Conservation (phyloP, 2,329 filamentous ascomycete species). For the Aspergillus sp. region DNA sequence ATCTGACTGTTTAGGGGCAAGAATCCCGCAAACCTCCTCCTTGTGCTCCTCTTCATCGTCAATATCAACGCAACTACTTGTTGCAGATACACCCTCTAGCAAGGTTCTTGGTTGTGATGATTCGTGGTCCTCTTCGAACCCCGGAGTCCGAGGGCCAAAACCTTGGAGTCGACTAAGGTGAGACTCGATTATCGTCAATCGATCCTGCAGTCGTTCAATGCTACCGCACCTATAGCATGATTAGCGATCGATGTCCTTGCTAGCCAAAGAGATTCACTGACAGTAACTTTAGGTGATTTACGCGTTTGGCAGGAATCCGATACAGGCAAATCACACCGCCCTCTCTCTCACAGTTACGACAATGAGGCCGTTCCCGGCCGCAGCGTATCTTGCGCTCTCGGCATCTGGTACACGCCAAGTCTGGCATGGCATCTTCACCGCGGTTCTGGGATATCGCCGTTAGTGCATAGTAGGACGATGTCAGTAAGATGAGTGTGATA, state of each 20-base stretch:
- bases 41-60: not conserved
- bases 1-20: not conserved
- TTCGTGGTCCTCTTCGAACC: not conserved
- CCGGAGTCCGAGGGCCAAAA: not conserved
- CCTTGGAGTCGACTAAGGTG: conserved; percentile 5
- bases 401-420: conserved; percentile 10
- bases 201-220: conserved; percentile 9
- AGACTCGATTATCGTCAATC: conserved; percentile 7
- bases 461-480: not conserved
- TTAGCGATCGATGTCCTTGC: not conserved
- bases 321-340: conserved; percentile 3
- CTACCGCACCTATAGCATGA: conserved; percentile 5
- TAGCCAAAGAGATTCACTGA: not conserved
- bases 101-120: not conserved
- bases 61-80: not conserved
- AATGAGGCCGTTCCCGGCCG: conserved; percentile 7
- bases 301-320: conserved; percentile 9
- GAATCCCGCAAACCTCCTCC: not conserved
- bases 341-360: conserved; percentile 10
- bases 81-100: not conserved
- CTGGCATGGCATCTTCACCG: conserved; percentile 1
- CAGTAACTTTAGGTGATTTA: conserved; percentile 11
- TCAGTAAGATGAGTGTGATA: not conserved
- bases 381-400: conserved; percentile 12
- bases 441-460: not conserved